Evolutionary conservation across 352 stramenopile species (phyloP), one percentile per base, ranked within the genome.

Genomic region (Elongisporangium undulatum): DNA sequence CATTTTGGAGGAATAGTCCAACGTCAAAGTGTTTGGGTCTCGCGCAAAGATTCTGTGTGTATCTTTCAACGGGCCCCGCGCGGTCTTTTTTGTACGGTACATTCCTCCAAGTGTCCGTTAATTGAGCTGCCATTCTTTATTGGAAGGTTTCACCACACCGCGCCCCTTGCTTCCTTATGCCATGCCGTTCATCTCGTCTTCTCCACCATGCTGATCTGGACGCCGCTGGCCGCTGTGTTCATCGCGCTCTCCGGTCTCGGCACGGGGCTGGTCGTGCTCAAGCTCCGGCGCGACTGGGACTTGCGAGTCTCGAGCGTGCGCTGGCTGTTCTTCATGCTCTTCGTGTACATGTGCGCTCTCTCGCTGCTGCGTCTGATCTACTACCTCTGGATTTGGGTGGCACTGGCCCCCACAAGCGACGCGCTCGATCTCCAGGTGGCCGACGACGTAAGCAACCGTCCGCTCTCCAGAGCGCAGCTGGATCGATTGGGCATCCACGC

Each of bases 401-500:
- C 50, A 17, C 6, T 13, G 2, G 12, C 38, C 19, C 23, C 58
- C 0, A 26, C 49, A 21, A 52, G 58, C 17, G 5, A 34, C 5
- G 58, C 38, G 20, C 20, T 49, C 8, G 34, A 58, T 19, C 49
- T 20, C 13, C 34, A 56, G 13, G 34, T 52, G 8, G 58, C 7
- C 7, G 39, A 20, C 6, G 59, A 70, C 51, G 64, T 64, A 51
- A 55, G 64, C 13, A 51, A 62, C 17, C 49, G 17, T 19, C 55
- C 50, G 22, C 54, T 76, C n/a, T 60, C 56, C 0, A 29, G 51
- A 20, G 55, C 29, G 0, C 51, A 79, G 48, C 63, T 77, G 4
- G 71, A 79, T 58, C 70, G 56, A 26, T 26, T 63, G 16, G 58
- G 51, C 51, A 63, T 63, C 51, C 53, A 59, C 52, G 55, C 58